A percentile compares a stretch with the other conserved stretches of the same genome.
Evolutionary conservation across 108 stramenopile species (phyloP).

Genomic region (Nannochloropsis salina): DNA sequence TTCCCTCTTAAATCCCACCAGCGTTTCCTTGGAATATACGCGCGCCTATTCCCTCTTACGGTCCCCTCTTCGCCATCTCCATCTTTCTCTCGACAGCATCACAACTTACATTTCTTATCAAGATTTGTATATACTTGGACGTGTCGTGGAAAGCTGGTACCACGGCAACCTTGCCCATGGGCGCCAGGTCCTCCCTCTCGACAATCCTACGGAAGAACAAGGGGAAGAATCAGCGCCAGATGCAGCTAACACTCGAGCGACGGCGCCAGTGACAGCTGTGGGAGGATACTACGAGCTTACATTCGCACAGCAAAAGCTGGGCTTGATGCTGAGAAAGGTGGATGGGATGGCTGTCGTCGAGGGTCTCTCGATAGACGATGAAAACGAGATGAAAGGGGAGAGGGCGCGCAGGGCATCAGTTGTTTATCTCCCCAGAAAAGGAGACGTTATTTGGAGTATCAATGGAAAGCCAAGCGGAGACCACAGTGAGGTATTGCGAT

Average conservation of each 20-base stretch:
- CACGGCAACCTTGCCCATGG: not conserved
- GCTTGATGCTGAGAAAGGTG: not conserved
- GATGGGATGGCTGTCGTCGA: not conserved
- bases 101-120: not conserved
- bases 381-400: not conserved
- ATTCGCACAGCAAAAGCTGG: not conserved
- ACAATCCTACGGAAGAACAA: not conserved
- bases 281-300: not conserved
- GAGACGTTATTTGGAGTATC: not conserved
- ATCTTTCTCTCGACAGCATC: not conserved
- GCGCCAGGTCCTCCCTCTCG: too few relatives aligned
- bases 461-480: not conserved
- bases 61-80: not conserved
- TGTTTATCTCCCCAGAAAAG: not conserved
- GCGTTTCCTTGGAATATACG: not conserved
- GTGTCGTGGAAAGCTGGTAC: not conserved
- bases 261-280: not conserved
- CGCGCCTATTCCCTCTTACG: not conserved
- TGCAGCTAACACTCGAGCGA: not conserved
- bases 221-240: not conserved
- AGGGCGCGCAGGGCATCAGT: not conserved
- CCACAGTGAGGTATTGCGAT: not conserved
- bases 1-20: not conserved
- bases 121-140: not conserved
- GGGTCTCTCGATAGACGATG: not conserved